These are phyloP conservation scores for Sporormia fimetaria DNA, from an alignment of 495 filamentous ascomycete genomes.

Conservation along the genomic window DNA sequence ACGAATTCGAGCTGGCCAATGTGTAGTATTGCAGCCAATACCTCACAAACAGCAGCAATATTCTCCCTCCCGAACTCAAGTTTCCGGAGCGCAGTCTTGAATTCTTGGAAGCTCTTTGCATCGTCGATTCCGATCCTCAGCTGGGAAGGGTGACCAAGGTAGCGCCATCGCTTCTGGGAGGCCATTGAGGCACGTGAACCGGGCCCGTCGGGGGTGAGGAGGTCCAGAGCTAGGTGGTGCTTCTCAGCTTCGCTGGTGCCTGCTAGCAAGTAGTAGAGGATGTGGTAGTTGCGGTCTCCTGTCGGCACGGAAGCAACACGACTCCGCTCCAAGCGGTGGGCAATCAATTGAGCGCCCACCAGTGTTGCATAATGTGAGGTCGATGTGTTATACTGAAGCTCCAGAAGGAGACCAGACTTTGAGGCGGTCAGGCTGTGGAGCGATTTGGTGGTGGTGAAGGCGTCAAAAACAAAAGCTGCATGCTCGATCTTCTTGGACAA, in stretches of 20 bases:
- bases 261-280: slow-evolving; percentile 86
- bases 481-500: slow-evolving; percentile 86
- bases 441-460: slow-evolving; percentile 95
- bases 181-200: slow-evolving; percentile 42
- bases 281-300: slow-evolving; percentile 91
- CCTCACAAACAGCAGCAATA: slow-evolving; percentile 93
- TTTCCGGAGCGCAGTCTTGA: slow-evolving; percentile 89
- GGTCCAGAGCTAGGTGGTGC: slow-evolving; percentile 73
- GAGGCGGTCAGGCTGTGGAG: slow-evolving; percentile 89
- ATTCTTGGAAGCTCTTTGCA: slow-evolving; percentile 86
- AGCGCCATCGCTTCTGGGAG: slow-evolving; percentile 79
- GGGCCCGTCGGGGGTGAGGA: slow-evolving; percentile 32
- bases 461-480: slow-evolving; percentile 88
- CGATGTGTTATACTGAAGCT: slow-evolving; percentile 88
- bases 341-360: slow-evolving; percentile 86
- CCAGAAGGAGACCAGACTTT: slow-evolving; percentile 87
- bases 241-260: slow-evolving; percentile 88
- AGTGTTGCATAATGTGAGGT: slow-evolving; percentile 68
- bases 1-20: slow-evolving; percentile 91
- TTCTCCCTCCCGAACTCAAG: slow-evolving; percentile 86
- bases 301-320: slow-evolving; percentile 83
- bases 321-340: slow-evolving; percentile 83
- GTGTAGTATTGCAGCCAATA: slow-evolving; percentile 82
- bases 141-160: slow-evolving; percentile 91
- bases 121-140: slow-evolving; percentile 96